Percentiles rank a stretch among this genome's conserved stretches.
These are phyloP conservation scores for Thielaviopsis populi DNA, from an alignment of 2,329 filamentous ascomycete genomes.

Conservation along the genomic window DNA sequence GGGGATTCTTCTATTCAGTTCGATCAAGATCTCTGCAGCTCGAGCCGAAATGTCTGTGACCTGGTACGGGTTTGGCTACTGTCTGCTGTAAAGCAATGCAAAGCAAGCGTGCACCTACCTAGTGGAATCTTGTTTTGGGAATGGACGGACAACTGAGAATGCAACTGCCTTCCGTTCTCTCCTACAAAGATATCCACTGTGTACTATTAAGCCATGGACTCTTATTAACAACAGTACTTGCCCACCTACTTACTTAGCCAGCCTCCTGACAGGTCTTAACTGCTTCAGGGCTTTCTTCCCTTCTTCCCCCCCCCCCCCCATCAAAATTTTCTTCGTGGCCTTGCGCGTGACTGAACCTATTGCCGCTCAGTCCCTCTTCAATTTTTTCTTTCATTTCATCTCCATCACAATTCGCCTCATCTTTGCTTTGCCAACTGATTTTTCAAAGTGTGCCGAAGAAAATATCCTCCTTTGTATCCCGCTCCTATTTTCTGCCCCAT, in stretches of 20 bases:
- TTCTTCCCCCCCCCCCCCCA: background rate
- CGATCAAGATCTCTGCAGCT: constrained; percentile 9
- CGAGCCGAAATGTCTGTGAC: constrained; percentile 5
- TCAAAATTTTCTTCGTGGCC: constrained; percentile 8
- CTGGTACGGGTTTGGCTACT: background rate
- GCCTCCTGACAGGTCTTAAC: background rate
- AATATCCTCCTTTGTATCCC: background rate
- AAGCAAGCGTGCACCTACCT: background rate
- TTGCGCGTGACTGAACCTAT: background rate
- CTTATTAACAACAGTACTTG: background rate
- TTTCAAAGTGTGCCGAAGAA: background rate
- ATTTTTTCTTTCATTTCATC: background rate
- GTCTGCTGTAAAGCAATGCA: background rate
- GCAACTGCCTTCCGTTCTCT: background rate
- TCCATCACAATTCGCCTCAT: background rate
- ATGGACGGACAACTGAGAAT: background rate
- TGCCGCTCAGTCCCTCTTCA: background rate
- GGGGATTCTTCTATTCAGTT: constrained; percentile 11
- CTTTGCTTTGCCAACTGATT: background rate
- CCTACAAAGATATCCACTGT: background rate
- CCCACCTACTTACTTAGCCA: background rate
- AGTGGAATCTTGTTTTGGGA: background rate
- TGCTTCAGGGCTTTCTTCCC: background rate
- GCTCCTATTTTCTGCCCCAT: background rate
- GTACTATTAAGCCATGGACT: background rate